Evolutionary conservation across 345 rosid genomes (phyloP).

Genomic region (Eutrema japonicum): DNA sequence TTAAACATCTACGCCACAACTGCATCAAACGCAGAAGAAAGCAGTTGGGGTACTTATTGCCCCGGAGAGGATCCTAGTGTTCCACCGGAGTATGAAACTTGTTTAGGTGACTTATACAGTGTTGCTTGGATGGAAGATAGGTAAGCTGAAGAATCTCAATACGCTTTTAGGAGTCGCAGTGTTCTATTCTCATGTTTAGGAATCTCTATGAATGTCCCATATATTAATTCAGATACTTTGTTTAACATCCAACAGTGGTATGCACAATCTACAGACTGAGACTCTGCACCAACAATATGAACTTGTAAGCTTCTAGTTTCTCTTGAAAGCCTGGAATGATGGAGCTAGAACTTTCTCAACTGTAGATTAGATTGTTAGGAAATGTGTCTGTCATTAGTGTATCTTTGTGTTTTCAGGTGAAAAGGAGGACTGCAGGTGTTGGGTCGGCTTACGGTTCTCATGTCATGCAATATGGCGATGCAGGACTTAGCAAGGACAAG

Average conservation of each 20-base stretch:
- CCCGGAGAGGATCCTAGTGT: conserved; percentile 92
- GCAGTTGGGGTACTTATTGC: conserved; percentile 99
- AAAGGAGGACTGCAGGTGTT: conserved; percentile 62
- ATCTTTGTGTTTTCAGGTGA: conserved; percentile 63
- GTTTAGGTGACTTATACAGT: conserved; percentile 97
- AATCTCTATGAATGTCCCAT: neutral
- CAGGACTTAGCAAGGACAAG: conserved; percentile 53
- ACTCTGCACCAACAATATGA: conserved; percentile 86
- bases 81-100: conserved; percentile 91
- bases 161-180: neutral
- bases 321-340: conserved; percentile 15
- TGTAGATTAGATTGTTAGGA: conserved; percentile 2
- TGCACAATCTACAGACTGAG: conserved; percentile 82
- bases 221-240: conserved; percentile 9
- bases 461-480: conserved; percentile 95
- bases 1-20: conserved; percentile 95
- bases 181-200: conserved; percentile 14
- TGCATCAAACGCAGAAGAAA: conserved; percentile 89
- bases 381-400: conserved; percentile 8
- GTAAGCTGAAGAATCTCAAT: conserved; percentile 47
- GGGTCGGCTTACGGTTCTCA: conserved; percentile 75
- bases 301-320: conserved; percentile 57
- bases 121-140: conserved; percentile 99
- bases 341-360: conserved; percentile 5
- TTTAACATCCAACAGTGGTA: conserved; percentile 61